These are phyloP conservation scores for Flaveria bidentis DNA, from an alignment of 129 eudicot species.

Conservation along the genomic window DNA sequence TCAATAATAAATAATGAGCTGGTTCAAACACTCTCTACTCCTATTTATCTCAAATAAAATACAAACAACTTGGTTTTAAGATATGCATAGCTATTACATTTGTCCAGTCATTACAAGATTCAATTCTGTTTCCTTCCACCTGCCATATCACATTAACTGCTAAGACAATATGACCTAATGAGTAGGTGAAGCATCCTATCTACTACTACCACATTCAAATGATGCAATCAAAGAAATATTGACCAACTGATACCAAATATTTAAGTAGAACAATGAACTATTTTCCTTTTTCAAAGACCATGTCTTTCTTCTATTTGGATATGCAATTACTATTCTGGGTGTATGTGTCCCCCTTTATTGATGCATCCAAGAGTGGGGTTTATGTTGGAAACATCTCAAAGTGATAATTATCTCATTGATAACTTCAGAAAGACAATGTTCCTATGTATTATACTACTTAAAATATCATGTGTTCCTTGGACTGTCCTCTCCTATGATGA, in stretches of 20 bases:
- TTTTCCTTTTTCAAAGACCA: neutral
- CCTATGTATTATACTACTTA: neutral
- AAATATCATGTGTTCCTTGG: neutral
- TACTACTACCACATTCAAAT: neutral
- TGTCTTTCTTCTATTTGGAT: neutral
- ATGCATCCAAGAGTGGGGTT: neutral
- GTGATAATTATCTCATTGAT: neutral
- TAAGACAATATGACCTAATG: neutral
- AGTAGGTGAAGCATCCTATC: constrained; percentile 10
- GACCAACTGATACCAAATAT: neutral
- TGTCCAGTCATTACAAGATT: too few relatives aligned
- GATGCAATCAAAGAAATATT: neutral
- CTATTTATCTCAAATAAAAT: neutral
- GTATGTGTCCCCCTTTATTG: neutral
- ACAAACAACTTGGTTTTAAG: too few relatives aligned
- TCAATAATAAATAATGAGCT: neutral
- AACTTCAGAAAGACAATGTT: neutral
- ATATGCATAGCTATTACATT: too few relatives aligned
- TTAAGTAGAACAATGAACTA: neutral
- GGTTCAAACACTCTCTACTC: neutral
- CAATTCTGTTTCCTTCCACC: neutral
- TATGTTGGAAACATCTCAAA: neutral
- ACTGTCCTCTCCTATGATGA: neutral
- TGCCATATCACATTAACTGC: neutral
- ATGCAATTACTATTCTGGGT: neutral